These are phyloP conservation scores for Beta vulgaris DNA, from an alignment of 148 eudicot genomes.

Conservation along the genomic window DNA sequence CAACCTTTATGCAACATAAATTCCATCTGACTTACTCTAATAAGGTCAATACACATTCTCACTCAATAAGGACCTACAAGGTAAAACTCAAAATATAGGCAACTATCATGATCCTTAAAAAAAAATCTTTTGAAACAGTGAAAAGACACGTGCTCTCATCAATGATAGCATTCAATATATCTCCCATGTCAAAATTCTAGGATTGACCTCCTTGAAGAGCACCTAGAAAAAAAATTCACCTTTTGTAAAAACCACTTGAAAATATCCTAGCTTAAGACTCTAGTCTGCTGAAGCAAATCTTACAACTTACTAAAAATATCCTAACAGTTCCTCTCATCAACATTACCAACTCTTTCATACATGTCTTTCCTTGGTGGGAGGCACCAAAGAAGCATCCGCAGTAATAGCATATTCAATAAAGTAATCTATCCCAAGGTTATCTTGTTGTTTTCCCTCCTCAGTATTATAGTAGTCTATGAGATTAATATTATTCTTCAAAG, in stretches of 20 bases:
- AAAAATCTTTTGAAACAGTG: no score
- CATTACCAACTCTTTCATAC: background rate
- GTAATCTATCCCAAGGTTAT: background rate
- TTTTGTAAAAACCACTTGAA: background rate
- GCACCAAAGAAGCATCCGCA: background rate
- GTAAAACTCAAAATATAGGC: no score
- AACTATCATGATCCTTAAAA: no score
- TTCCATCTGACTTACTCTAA: no score
- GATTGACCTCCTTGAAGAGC: no score
- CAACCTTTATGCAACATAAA: no score
- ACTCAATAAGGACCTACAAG: no score
- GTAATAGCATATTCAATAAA: background rate
- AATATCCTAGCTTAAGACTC: background rate
- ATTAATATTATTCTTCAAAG: background rate
- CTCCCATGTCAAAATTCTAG: no score
- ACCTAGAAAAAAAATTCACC: background rate
- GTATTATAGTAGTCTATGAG: no score
- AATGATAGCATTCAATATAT: no score
- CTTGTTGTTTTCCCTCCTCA: background rate
- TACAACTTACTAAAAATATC: background rate
- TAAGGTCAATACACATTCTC: no score
- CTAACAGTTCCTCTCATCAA: background rate
- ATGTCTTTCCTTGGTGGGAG: background rate
- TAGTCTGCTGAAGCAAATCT: background rate
- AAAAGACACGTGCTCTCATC: no score